Evolutionary conservation across 148 eudicot species (phyloP).

Genomic region (Rhododendron molle): DNA sequence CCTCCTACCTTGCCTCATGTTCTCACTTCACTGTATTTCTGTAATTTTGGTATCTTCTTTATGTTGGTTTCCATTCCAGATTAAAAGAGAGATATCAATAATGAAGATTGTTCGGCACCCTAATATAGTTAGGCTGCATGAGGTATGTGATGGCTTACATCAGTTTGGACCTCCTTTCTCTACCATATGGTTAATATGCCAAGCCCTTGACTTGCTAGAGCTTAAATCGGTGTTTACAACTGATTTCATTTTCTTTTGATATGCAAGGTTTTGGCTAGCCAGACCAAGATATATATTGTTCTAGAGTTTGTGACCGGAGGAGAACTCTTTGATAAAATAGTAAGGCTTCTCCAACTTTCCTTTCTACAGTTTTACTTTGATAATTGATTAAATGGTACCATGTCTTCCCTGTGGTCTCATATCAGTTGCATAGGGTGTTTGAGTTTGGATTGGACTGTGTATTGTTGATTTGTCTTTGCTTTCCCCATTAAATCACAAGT

Average conservation of each 20-base stretch:
- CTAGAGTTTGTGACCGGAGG: conserved; percentile 94
- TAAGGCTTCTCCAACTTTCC: conserved; percentile 35
- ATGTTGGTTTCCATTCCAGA: conserved; percentile 54
- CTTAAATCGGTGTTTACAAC: neutral
- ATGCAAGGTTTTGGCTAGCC: conserved; percentile 83
- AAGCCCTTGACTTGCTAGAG: conserved; percentile 3
- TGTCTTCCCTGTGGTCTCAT: neutral
- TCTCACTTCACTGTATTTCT: neutral
- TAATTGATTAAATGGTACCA: neutral
- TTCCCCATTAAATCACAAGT: neutral
- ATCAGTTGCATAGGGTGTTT: neutral
- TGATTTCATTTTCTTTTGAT: conserved; percentile 12
- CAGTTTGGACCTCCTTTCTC: neutral
- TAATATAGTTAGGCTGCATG: conserved; percentile 72
- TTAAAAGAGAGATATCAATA: conserved; percentile 89
- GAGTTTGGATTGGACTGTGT: neutral
- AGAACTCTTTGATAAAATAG: conserved; percentile 92
- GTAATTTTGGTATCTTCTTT: conserved; percentile 4
- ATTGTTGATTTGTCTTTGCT: neutral
- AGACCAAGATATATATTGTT: conserved; percentile 77
- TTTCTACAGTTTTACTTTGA: neutral
- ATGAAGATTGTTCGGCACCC: conserved; percentile 99
- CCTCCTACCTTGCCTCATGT: neutral
- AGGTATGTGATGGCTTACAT: conserved; percentile 39
- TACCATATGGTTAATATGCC: neutral